Evolutionary conservation across 176 grass and related monocot genomes (phyloP), one percentile per base, ranked within the genome.

Genomic region (Urochloa ruziziensis): DNA sequence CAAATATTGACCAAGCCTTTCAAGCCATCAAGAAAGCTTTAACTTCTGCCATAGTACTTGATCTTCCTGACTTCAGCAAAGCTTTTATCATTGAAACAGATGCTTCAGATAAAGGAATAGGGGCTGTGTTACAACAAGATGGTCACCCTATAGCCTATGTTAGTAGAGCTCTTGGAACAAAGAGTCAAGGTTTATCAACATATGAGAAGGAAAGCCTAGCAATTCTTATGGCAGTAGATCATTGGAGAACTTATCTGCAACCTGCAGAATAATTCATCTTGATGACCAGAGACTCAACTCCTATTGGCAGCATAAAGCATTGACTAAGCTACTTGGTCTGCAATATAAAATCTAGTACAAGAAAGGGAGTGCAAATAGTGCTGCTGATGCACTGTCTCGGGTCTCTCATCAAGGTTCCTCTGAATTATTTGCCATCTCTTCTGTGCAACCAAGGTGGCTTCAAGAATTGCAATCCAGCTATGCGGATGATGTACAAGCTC

Each of bases 351-450:
- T 60, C 0, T 13, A 0, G 0, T 60, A 60, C 5, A 60, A 60
- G 10, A 60, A 60, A 1, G 57, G n/a, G 0, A 1, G 10, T 4
- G 2, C 10, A 2, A 60, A 60, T 5, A 0, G 1, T 13, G 57
- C 57, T 4, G 10, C 57, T 4, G 57, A 27, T 60, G 57, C 57
- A 1, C 10, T 60, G 3, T 60, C n/a, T 1, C 11, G 57, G n/a
- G 1, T 28, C 0, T 0, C 24, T 1, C 7, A 58, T 6, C 1
- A n/a, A 1, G 36, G 6, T 6, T 0, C 3, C 3, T 10, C 54
- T 2, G 7, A n/a, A 10, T 21, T 25, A 1, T 0, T 58, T 9
- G 6, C 54, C 0, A 10, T 58, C 0, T 25, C 54, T 3, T 3
- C 7, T 2, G 54, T 6, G 0, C 23, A 58, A 25, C 54, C 54